Evolutionary conservation across 2,329 filamentous ascomycete species (phyloP), one percentile per base, ranked within the genome.

Genomic region (Chrysoporthe puriensis): DNA sequence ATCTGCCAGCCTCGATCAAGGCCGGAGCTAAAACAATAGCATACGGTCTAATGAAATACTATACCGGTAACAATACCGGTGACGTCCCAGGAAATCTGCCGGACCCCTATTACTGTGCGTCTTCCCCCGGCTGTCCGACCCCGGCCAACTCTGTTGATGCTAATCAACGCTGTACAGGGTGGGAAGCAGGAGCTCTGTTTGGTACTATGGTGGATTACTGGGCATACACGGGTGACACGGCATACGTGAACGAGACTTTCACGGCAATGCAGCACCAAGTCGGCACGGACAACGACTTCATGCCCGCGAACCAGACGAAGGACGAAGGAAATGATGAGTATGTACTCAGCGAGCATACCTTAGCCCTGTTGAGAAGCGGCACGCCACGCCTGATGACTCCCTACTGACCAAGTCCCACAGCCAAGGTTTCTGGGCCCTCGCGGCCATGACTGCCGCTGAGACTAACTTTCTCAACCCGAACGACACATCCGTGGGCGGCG

Each of bases 341-440:
- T 84, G 70, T 85, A 79, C 73, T 82, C 32, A 9, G 36, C 36
- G 36, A 40, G 36, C 36, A 5, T 40, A 5, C 36, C 36, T 40
- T 40, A 9, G 36, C 36, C 36, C 36, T 1, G 36, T 40, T 9
- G 36, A 9, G 18, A 16, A 26, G 4, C 36, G 34, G 16, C 14
- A 36, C 18, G 32, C 54, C 54, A 6, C 7, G 26, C 18, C 34
- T 26, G 11, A 7, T 26, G 8, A 8, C 9, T 40, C 42, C 42
- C 26, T 82, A 80, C 83, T 83, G 5, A 67, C 70, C 14, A 82
- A 82, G 72, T 78, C 79, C 72, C 84, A 87, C 67, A 85, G 87
- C 72, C 90, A 93, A 77, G 88, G 87, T 3, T 92, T 92, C 74
- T 93, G 91, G 91, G 90, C 82, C 1, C 82, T 93, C 64, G 84